Evolutionary conservation across 2,329 filamentous ascomycete genomes (phyloP).

Genomic region (Anthostomella pinea): DNA sequence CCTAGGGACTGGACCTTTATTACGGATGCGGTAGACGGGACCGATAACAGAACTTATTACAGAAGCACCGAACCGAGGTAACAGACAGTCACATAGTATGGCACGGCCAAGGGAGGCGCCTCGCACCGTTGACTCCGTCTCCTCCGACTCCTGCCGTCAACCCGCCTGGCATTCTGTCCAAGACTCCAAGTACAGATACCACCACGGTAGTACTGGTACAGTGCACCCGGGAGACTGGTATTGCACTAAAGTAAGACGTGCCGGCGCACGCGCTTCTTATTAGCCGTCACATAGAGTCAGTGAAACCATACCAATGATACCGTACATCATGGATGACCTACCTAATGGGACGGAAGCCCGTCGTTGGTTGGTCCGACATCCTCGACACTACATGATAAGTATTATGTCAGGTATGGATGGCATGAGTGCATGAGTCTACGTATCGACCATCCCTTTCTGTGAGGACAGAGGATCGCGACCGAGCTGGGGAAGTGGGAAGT

Average conservation of each 20-base stretch:
- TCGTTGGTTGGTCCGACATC: slow-evolving; percentile 2
- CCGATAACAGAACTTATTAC: no score
- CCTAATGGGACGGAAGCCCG: slow-evolving; percentile 15
- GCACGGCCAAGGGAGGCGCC: no score
- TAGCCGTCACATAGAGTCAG: slow-evolving; percentile 27
- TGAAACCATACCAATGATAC: slow-evolving; percentile 22
- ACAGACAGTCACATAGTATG: no score
- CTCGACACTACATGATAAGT: no score
- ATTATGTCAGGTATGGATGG: no score
- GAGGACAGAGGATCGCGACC: slow-evolving; percentile 9
- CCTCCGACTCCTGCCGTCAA: slow-evolving; percentile 8
- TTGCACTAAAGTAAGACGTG: slow-evolving; percentile 27
- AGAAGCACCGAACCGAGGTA: no score
- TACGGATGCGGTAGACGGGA: no score
- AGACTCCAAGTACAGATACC: no score
- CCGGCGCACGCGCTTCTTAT: slow-evolving; percentile 28
- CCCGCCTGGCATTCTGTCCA: no score
- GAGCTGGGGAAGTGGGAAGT: no score
- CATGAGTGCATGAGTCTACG: no score
- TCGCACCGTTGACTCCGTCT: slow-evolving; percentile 18
- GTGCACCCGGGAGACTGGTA: slow-evolving; percentile 30
- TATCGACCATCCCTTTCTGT: slow-evolving; percentile 3
- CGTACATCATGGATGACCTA: slow-evolving; percentile 9
- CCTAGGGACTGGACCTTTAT: slow-evolving; percentile 12
- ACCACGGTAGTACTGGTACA: slow-evolving; percentile 18